Percentiles rank a stretch among this genome's conserved stretches.
Conservation (phyloP, 768 basidiomycete species). For the Mycena polygramma region DNA sequence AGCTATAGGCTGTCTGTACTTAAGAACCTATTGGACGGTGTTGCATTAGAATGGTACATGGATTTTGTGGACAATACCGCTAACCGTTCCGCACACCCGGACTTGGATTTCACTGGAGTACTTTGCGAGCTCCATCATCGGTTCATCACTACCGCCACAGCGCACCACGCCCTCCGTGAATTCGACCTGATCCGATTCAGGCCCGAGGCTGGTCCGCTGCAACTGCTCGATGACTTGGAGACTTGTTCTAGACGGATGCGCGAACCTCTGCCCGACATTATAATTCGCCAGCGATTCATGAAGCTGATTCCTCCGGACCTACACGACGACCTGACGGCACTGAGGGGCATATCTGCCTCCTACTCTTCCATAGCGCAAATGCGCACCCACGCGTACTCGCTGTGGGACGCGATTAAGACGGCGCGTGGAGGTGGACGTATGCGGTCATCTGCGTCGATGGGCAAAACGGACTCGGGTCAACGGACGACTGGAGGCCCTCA, state of each 20-base stretch:
- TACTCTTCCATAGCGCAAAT: slow-evolving; percentile 1
- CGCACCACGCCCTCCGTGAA: neutral
- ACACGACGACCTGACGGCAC: neutral
- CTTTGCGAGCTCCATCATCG: neutral
- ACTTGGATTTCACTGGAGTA: neutral
- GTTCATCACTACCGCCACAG: slow-evolving; percentile 3
- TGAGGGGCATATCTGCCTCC: neutral
- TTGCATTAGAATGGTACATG: slow-evolving; percentile 12
- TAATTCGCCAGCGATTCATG: slow-evolving; percentile 11
- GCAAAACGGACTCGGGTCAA: too few relatives aligned
- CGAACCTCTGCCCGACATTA: slow-evolving; percentile 2
- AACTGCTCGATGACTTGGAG: slow-evolving; percentile 10
- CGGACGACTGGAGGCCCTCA: too few relatives aligned
- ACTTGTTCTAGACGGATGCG: neutral
- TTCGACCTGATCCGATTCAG: neutral
- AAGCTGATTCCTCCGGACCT: neutral
- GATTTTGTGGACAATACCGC: slow-evolving; percentile 1
- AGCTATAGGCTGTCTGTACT: slow-evolving; percentile 1
- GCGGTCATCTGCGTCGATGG: neutral
- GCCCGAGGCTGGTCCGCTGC: neutral
- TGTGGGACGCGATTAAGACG: slow-evolving; percentile 4
- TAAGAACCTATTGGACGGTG: slow-evolving; percentile 4
- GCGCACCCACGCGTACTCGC: neutral
- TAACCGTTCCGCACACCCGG: neutral
- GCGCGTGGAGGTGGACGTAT: neutral